phyloP scores from a whole-genome alignment of 768 basidiomycete genomes.

The Termitomyces sp. region DNA sequence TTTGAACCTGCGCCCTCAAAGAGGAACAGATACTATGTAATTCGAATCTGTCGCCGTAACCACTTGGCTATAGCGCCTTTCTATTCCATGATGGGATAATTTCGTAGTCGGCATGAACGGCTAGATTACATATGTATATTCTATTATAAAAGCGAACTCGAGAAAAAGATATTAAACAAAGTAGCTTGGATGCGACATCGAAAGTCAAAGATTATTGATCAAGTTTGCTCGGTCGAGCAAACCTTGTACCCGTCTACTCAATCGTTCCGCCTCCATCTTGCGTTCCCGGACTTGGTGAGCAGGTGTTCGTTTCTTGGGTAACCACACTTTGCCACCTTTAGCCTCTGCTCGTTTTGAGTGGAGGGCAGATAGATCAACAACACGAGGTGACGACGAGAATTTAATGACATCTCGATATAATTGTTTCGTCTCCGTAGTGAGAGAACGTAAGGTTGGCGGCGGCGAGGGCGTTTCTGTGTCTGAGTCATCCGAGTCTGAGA shows the following conservation, averaged over 20 bases:
- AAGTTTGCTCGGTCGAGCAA: conserved; percentile 63
- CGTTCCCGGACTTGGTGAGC: conserved; percentile 78
- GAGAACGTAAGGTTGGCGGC: conserved; percentile 55
- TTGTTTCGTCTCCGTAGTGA: conserved; percentile 79
- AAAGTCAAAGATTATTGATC: conserved; percentile 24
- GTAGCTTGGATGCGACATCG: neutral
- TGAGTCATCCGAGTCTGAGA: conserved; percentile 66
- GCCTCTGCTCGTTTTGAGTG: conserved; percentile 49
- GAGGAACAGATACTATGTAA: no score
- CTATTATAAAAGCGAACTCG: no score
- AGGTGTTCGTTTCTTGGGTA: conserved; percentile 77
- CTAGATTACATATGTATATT: no score
- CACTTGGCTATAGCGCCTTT: conserved; percentile 77
- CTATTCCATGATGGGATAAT: no score
- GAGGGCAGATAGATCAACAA: conserved; percentile 78
- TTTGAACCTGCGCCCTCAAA: no score
- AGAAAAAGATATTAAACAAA: neutral
- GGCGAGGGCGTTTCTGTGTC: conserved; percentile 40
- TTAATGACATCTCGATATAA: conserved; percentile 87
- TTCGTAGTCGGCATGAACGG: no score
- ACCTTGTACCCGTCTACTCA: conserved; percentile 67
- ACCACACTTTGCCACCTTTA: conserved; percentile 61
- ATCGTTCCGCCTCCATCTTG: conserved; percentile 68
- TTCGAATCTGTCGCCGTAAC: conserved; percentile 68
- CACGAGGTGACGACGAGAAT: conserved; percentile 76